Base-by-base conservation (phyloP, 805 yeast species). In the Metschnikowia dekortorum region DNA sequence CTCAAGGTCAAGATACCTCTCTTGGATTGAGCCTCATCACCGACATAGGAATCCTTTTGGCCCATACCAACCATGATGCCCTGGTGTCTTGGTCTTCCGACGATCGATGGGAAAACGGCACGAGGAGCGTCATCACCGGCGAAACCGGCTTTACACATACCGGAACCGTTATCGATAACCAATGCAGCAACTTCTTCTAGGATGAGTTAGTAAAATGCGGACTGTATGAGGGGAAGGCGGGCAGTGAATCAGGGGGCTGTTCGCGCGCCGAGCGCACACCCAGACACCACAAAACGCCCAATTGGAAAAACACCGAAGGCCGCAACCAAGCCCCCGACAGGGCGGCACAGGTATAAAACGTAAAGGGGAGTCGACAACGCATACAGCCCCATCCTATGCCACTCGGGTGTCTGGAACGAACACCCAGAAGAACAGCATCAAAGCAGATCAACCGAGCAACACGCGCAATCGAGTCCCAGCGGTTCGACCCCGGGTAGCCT, bases 11-110 rank as follows among this genome's bases (percentile, higher is more conserved):
- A 86, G 74, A 94, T 91, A 91, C 99, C 99, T 88, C 99, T 90
- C 87, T 94, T 94, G 67, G 97, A 90, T 82, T 94, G 99, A 59
- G 98, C 99, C 81, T 94, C 98, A 74, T 94, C 98, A 73, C 99
- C 99, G 71, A 94, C 98, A 70, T 94, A 94, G 53, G 97, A 92
- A 81, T 94, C 99, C 82, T 94, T 94, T 82, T 94, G 98, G 75
- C 97, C 97, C 97, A 94, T 90, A 78, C 99, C 99, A 66, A 92
- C 98, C 97, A 91, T 91, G 83, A 90, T 91, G 85, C 98, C 98
- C 78, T 94, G 98, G 77, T 94, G 99, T 85, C 96, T 91, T 82
- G 99, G 98, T 82, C 99, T 94, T 81, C 99, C 99, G 61, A 92
- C 99, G 70, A 94, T 92, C 57, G 98, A 94, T 71, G 99, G 99